Percentiles rank a stretch among this genome's conserved stretches.
Evolutionary conservation across 352 stramenopile species (phyloP).

Genomic region (Phytopythium ostracodes): DNA sequence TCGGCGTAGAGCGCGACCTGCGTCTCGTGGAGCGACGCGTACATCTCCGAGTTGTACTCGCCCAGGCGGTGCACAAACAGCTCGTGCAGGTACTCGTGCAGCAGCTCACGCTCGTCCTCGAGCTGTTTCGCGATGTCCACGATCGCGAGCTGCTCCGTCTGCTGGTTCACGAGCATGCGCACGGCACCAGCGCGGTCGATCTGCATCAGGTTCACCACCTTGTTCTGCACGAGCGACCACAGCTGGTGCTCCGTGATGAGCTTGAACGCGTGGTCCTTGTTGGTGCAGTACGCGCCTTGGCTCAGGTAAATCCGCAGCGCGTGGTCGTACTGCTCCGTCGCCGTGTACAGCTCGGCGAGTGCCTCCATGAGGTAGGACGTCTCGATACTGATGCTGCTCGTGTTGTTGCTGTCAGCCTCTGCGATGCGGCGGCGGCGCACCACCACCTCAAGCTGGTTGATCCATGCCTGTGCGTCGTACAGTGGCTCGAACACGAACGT

Average conservation of each 20-base stretch:
- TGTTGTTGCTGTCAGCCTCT: conserved; percentile 39
- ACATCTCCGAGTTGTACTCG: conserved; percentile 80
- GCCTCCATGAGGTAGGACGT: conserved; percentile 82
- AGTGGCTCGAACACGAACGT: conserved; percentile 67
- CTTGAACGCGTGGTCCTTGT: conserved; percentile 85
- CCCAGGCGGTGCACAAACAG: conserved; percentile 60
- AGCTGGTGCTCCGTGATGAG: conserved; percentile 81
- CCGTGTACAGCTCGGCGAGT: conserved; percentile 76
- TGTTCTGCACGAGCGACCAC: conserved; percentile 74
- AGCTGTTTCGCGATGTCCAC: conserved; percentile 73
- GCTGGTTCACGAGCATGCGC: conserved; percentile 75
- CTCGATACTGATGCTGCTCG: conserved; percentile 50
- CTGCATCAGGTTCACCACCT: conserved; percentile 72
- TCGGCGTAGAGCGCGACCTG: conserved; percentile 75
- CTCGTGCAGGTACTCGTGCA: conserved; percentile 78
- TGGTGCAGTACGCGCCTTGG: conserved; percentile 78
- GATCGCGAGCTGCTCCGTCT: conserved; percentile 75
- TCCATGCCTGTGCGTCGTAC: conserved; percentile 78
- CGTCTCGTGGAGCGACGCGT: conserved; percentile 64
- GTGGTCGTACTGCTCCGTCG: conserved; percentile 79
- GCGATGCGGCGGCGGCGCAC: conserved; percentile 68
- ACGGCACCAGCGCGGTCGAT: conserved; percentile 69
- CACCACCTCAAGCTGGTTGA: conserved; percentile 76
- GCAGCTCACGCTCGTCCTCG: conserved; percentile 49
- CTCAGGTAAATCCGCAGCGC: conserved; percentile 82